A percentile compares a stretch with the other conserved stretches of the same genome.
Evolutionary conservation across 352 stramenopile genomes (phyloP).

Genomic region (Pythium biforme): DNA sequence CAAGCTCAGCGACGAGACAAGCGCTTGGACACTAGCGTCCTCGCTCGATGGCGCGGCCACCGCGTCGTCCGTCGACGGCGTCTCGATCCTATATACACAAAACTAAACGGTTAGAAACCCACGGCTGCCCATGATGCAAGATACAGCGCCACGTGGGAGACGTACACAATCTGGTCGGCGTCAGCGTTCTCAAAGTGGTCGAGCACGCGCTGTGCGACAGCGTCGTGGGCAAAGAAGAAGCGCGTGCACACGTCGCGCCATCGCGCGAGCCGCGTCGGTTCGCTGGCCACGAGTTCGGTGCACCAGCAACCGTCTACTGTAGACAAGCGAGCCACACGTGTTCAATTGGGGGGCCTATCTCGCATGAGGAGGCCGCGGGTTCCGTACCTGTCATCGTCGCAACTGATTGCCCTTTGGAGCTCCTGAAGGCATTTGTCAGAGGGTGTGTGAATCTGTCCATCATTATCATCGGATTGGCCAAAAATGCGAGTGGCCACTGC

Average conservation of each 20-base stretch:
- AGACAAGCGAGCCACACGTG: background rate
- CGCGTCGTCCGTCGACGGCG: slow-evolving; percentile 2
- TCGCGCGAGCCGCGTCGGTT: slow-evolving; percentile 32
- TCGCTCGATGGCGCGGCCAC: background rate
- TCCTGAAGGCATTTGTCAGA: background rate
- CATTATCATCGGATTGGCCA: slow-evolving; percentile 1
- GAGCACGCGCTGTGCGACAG: slow-evolving; percentile 57
- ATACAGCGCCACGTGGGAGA: background rate
- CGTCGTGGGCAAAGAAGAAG: slow-evolving; percentile 67
- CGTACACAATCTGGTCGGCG: slow-evolving; percentile 65
- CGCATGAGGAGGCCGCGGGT: background rate
- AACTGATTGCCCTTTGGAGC: no score
- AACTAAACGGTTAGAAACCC: no score
- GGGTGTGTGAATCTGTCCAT: no score
- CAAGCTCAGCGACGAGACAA: slow-evolving; percentile 9
- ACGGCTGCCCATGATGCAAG: no score
- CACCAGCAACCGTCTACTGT: slow-evolving; percentile 33
- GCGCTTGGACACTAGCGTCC: slow-evolving; percentile 11
- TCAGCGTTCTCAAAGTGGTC: slow-evolving; percentile 64
- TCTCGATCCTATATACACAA: slow-evolving; percentile 17
- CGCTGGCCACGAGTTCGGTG: slow-evolving; percentile 26
- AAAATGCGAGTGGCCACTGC: background rate
- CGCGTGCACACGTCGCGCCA: slow-evolving; percentile 60
- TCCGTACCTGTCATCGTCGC: background rate
- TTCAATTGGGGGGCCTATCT: no score